Percentiles rank a stretch among this genome's conserved stretches.
phyloP scores from a whole-genome alignment of 192 early-diverging fungal species.

The Backusella mclennaniae region DNA sequence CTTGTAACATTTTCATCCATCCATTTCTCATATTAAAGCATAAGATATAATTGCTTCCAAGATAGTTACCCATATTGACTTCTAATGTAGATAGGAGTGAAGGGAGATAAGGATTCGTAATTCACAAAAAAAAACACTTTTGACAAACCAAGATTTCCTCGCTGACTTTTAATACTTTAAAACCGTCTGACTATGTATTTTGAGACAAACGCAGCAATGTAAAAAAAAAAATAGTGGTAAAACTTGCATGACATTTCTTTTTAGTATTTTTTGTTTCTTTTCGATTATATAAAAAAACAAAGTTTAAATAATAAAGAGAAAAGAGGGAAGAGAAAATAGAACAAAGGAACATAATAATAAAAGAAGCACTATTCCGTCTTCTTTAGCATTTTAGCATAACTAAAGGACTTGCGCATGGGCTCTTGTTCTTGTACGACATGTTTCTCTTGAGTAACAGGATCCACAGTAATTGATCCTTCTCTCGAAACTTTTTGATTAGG shows the following conservation, averaged over 20 bases:
- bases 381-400: conserved; percentile 25
- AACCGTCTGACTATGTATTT: conserved; percentile 4
- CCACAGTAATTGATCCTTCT: neutral
- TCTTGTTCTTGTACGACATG: conserved; percentile 1
- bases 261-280: neutral
- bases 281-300: neutral
- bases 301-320: neutral
- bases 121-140: neutral
- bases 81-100: neutral
- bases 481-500: neutral
- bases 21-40: conserved; percentile 2
- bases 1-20: neutral
- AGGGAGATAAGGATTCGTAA: conserved; percentile 1
- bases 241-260: neutral
- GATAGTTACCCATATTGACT: conserved; percentile 13
- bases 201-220: neutral
- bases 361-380: neutral
- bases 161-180: conserved; percentile 1
- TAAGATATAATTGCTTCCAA: neutral
- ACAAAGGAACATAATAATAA: neutral
- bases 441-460: neutral
- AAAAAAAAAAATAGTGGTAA: neutral
- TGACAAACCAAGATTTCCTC: neutral
- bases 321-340: neutral
- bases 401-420: neutral